Base-by-base conservation (phyloP, 805 yeast species). In the Lipomyces oligophaga region DNA sequence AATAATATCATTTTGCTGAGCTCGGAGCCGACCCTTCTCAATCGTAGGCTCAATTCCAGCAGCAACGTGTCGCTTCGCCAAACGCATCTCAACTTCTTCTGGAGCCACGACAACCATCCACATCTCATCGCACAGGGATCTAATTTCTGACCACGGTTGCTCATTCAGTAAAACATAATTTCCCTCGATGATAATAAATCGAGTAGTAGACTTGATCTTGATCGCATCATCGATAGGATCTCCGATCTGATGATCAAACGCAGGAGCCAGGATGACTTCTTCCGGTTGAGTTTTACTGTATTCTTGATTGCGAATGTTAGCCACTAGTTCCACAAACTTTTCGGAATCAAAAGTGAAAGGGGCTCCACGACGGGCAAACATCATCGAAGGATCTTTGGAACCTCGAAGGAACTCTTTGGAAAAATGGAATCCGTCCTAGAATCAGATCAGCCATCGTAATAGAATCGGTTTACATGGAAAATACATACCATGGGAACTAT, bases 341-440 rank as follows among this genome's bases (percentile, higher is more conserved):
- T 65, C 61, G 4, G 83, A 76, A 60, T 89, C 89, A 67, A 89
- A 90, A 0, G 97, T 88, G 57, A 73, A 77, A 1, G 96, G 93
- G 0, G 96, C 83, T 0, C 97, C 97, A 40, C 97, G 73, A 52
- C 85, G 70, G 22, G 66, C 63, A 25, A 78, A n/a, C n/a, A n/a
- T n/a, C n/a, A n/a, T n/a, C n/a, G n/a, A n/a, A n/a, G n/a, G n/a
- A n/a, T n/a, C n/a, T n/a, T n/a, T n/a, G n/a, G n/a, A n/a, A n/a
- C n/a, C n/a, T n/a, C n/a, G n/a, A n/a, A n/a, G n/a, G n/a, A n/a
- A n/a, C n/a, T n/a, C n/a, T n/a, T n/a, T n/a, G n/a, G n/a, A n/a
- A n/a, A n/a, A n/a, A n/a, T n/a, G n/a, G n/a, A n/a, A n/a, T n/a
- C n/a, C n/a, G n/a, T n/a, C n/a, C n/a, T n/a, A n/a, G n/a, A n/a